Conservation (phyloP, 495 filamentous ascomycete genomes). For the Tuber indicum region DNA sequence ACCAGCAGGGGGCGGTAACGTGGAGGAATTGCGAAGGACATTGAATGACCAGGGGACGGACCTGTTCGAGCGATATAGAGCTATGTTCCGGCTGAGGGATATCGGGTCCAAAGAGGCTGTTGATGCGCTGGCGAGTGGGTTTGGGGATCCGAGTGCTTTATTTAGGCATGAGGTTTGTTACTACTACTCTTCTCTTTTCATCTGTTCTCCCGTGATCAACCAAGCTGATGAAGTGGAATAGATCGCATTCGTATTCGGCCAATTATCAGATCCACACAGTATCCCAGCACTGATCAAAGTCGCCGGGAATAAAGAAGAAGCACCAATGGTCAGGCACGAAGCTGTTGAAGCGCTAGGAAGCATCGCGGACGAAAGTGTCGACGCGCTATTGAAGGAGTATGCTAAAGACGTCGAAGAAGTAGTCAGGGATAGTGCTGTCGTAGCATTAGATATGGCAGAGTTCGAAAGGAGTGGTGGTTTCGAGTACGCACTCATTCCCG, state of each 20-base stretch:
- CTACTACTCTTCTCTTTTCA: neutral
- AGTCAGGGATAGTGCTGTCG: conserved; percentile 87
- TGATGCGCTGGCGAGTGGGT: conserved; percentile 74
- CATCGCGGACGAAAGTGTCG: conserved; percentile 86
- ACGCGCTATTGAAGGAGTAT: conserved; percentile 74
- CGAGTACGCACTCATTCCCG: conserved; percentile 86
- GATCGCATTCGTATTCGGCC: conserved; percentile 96
- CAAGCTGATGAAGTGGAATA: neutral
- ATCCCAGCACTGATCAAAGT: conserved; percentile 78
- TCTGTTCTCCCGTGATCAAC: neutral
- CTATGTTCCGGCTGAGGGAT: conserved; percentile 95
- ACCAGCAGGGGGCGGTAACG: conserved; percentile 60
- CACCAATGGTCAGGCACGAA: conserved; percentile 95
- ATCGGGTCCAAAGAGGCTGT: conserved; percentile 84
- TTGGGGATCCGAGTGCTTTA: conserved; percentile 80
- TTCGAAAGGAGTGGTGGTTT: conserved; percentile 82
- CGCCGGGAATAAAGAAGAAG: conserved; percentile 70
- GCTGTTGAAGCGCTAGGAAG: conserved; percentile 96
- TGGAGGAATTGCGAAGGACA: conserved; percentile 65
- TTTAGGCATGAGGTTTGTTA: conserved; percentile 71
- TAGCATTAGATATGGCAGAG: conserved; percentile 96
- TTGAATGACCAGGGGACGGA: conserved; percentile 71
- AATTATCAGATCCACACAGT: conserved; percentile 89
- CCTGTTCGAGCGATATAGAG: conserved; percentile 88
- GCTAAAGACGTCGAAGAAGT: conserved; percentile 85